Percentiles rank a stretch among this genome's conserved stretches.
Evolutionary conservation across 768 basidiomycete genomes (phyloP).

Genomic region (Rhizopogon vulgaris): DNA sequence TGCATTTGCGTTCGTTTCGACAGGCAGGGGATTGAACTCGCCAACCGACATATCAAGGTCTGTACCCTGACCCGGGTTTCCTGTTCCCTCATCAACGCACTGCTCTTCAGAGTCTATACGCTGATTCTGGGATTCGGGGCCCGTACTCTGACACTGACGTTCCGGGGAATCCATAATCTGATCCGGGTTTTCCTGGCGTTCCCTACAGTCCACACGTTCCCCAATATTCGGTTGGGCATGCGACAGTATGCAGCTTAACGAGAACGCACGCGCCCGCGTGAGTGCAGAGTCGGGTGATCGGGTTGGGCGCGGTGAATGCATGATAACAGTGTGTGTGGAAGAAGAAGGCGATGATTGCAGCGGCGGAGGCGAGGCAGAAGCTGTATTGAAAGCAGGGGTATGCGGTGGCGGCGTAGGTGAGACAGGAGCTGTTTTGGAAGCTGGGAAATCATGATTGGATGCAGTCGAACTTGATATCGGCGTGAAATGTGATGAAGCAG

Average conservation of each 20-base stretch:
- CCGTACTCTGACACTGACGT: neutral
- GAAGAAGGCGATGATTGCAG: neutral
- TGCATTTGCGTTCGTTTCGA: neutral
- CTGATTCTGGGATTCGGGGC: no score
- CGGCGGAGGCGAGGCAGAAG: neutral
- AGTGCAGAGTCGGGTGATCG: neutral
- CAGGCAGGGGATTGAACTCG: neutral
- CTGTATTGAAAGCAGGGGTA: neutral
- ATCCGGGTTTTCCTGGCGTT: neutral
- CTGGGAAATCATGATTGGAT: no score
- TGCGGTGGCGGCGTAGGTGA: no score
- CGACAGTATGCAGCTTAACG: no score
- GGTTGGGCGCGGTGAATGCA: neutral
- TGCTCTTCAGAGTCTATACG: neutral
- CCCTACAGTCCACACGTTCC: neutral
- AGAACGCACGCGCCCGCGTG: neutral
- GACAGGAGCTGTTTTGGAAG: no score
- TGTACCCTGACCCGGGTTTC: neutral
- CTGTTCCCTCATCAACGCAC: neutral
- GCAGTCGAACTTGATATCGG: no score
- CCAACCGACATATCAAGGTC: neutral
- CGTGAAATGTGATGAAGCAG: neutral
- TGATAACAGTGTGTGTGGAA: neutral
- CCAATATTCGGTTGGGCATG: neutral
- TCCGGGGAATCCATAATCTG: no score